Percentiles rank a stretch among this genome's conserved stretches.
Evolutionary conservation across 2,329 filamentous ascomycete genomes (phyloP).

Genomic region (Rutstroemia sydowiana): DNA sequence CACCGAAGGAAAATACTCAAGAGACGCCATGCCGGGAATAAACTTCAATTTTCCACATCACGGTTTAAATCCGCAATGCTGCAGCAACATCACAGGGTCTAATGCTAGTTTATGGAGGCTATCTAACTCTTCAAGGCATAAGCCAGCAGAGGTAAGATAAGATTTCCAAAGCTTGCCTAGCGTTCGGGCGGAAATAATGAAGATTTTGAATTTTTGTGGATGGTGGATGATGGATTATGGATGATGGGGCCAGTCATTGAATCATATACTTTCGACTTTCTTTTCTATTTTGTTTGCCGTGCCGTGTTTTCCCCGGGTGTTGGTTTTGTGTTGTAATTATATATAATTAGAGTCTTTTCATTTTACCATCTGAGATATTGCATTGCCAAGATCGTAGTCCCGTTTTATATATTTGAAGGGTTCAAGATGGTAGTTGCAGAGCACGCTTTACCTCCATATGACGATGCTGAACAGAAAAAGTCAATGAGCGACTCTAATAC

Average conservation of each 20-base stretch:
- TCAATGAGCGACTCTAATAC: slow-evolving; percentile 8
- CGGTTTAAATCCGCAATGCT: neutral
- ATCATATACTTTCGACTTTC: too few relatives aligned
- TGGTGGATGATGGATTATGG: too few relatives aligned
- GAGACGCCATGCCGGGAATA: too few relatives aligned
- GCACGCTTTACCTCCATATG: slow-evolving; percentile 13
- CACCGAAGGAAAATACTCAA: too few relatives aligned
- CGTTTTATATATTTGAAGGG: neutral
- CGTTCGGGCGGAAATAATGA: neutral
- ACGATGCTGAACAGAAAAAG: slow-evolving; percentile 13
- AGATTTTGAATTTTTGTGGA: neutral
- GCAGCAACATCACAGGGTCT: neutral
- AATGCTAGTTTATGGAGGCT: too few relatives aligned
- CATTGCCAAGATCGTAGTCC: too few relatives aligned
- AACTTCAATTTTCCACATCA: neutral
- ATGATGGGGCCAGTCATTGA: too few relatives aligned
- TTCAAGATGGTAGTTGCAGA: slow-evolving; percentile 16
- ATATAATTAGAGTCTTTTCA: too few relatives aligned
- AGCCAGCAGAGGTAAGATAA: neutral
- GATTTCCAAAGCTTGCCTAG: neutral
- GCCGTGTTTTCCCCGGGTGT: too few relatives aligned
- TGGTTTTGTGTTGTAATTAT: too few relatives aligned
- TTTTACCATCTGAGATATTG: too few relatives aligned
- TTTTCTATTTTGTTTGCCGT: too few relatives aligned
- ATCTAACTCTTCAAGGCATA: slow-evolving; percentile 7